A percentile compares a stretch with the other conserved stretches of the same genome.
Conservation (phyloP, 192 early-diverging fungal species). For the Backusella australiensis region DNA sequence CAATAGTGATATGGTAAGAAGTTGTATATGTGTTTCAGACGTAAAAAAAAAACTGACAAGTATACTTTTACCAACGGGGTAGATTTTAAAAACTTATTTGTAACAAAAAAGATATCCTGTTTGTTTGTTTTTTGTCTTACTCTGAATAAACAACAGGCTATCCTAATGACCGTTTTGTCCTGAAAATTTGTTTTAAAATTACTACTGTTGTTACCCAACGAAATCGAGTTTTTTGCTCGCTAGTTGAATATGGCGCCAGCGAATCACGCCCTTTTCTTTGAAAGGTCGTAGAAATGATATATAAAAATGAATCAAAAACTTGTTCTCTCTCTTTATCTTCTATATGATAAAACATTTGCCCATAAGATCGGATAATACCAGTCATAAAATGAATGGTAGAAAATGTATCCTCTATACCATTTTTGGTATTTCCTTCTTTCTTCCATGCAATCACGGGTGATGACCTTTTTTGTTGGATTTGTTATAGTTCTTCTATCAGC, state of each 20-base stretch:
- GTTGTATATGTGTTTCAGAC: background rate
- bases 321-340: background rate
- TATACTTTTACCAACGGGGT: background rate
- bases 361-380: background rate
- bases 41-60: background rate
- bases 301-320: background rate
- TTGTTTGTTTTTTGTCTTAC: background rate
- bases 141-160: background rate
- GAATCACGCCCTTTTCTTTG: background rate
- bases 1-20: background rate
- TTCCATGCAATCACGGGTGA: background rate
- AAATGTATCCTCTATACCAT: background rate
- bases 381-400: background rate
- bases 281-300: background rate
- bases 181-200: background rate
- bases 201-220: background rate
- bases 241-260: background rate
- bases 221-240: background rate
- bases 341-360: background rate
- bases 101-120: background rate
- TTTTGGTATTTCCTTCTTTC: conserved; percentile 3
- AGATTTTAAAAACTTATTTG: background rate
- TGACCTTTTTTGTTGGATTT: background rate
- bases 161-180: conserved; percentile 1
- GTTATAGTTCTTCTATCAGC: background rate